Evolutionary conservation across 1,284 basidiomycete genomes (phyloP), one percentile per base, ranked within the genome.

Genomic region (Fomitiporia mediterranea): DNA sequence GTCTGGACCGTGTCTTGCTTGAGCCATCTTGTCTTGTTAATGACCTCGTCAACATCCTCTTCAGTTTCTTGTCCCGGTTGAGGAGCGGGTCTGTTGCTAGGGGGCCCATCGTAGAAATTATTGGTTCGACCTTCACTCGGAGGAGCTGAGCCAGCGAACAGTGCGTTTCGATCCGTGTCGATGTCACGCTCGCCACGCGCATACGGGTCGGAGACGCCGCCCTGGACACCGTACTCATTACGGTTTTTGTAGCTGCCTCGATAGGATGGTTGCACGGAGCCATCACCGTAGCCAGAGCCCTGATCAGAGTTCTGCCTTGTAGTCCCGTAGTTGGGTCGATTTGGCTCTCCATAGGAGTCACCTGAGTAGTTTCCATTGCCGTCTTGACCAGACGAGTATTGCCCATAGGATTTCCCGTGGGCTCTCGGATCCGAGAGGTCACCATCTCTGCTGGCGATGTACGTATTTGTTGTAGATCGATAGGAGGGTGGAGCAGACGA

Each of bases 11-110:
- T 89, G 66, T 99, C 96, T 71, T 98, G 94, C 74, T 99, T 99
- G 62, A 92, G 74, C 67, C 83, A 91, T 54, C 88, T 81, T 63
- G 93, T 94, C 73, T 95, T 86, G 68, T 92, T 84, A 74, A 98
- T 98, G 75, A 99, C 96, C 13, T 89, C 94, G 72, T 99, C 96
- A 4, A 97, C 79, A 67, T 98, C 96, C 64, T 98, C 95, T 25
- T 98, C 95, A 63, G 90, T 90, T 70, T 96, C 93, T 67, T 92
- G 86, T 46, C 86, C 86, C 9, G 78, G 74, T 37, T 72, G 60
- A 40, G 81, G 80, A 32, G 79, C 74, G 39, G 65, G 67, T 48
- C 72, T 53, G 9, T 60, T 73, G 42, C 71, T 61, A 39, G 65
- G 68, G 17, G 82, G 80, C 0, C 82, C 82, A 64, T 88, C 83